These are phyloP conservation scores for Schizochytrium sp. DNA, from an alignment of 108 stramenopile genomes.

Conservation along the genomic window DNA sequence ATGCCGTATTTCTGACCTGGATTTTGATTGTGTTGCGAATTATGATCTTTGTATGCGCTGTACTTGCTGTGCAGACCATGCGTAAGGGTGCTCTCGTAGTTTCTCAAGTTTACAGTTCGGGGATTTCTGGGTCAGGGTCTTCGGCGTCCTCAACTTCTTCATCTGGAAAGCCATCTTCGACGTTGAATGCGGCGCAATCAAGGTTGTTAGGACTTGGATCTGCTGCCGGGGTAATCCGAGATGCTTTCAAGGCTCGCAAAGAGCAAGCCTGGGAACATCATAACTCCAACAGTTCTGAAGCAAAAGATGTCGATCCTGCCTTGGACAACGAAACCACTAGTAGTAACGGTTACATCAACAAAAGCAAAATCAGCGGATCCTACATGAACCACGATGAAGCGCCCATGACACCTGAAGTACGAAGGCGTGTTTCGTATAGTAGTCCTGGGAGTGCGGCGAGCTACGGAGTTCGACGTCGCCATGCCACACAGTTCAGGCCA, in stretches of 20 bases:
- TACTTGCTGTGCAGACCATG: neutral
- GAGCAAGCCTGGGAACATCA: too few relatives aligned
- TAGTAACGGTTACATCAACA: neutral
- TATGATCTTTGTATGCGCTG: neutral
- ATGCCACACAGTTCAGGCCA: neutral
- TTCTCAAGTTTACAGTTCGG: neutral
- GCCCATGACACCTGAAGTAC: constrained; percentile 26
- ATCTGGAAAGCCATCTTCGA: neutral
- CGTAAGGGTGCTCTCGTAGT: neutral
- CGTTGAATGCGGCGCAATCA: too few relatives aligned
- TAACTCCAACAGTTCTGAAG: too few relatives aligned
- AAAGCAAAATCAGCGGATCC: neutral
- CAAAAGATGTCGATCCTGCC: neutral
- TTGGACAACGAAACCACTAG: neutral
- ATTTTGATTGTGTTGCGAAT: neutral
- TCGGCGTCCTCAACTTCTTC: neutral
- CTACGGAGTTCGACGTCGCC: neutral
- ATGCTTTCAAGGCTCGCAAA: too few relatives aligned
- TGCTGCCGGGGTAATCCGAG: too few relatives aligned
- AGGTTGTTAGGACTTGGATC: too few relatives aligned
- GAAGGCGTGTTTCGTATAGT: neutral
- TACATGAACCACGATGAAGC: neutral
- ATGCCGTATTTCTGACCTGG: neutral
- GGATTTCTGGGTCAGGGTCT: neutral
- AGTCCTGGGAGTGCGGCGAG: neutral